phyloP scores from a whole-genome alignment of 176 grass and related monocot genomes.

The Stipa capillata region DNA sequence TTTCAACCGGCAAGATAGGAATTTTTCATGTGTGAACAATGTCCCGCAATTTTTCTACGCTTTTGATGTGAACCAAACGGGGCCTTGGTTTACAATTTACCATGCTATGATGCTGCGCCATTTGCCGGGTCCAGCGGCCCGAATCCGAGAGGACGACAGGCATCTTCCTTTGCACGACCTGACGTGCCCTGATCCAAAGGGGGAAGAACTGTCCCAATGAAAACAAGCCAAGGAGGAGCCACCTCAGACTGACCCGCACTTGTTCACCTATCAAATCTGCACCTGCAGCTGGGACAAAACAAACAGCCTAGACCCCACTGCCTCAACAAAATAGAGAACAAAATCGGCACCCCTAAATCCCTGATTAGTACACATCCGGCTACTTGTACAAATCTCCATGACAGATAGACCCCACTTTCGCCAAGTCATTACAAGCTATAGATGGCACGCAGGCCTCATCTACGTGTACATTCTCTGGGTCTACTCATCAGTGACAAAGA shows the following conservation, averaged over 20 bases:
- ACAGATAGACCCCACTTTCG: no score
- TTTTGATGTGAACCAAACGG: no score
- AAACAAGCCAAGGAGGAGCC: background rate
- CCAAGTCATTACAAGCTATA: no score
- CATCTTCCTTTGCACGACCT: background rate
- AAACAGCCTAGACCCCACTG: background rate
- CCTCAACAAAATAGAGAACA: background rate
- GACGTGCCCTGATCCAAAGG: background rate
- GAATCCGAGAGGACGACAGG: background rate
- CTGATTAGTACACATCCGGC: background rate
- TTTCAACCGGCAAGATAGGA: no score
- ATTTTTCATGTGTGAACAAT: no score
- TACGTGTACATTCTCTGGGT: no score
- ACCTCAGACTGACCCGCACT: background rate
- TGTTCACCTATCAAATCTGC: slow-evolving; percentile 10
- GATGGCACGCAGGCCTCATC: no score
- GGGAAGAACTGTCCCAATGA: background rate
- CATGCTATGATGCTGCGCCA: background rate
- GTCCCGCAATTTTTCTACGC: no score
- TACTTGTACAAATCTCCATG: background rate
- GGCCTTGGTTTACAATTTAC: no score
- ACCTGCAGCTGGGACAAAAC: background rate
- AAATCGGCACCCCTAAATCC: background rate
- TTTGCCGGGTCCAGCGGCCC: background rate
- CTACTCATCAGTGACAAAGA: no score